These are phyloP conservation scores for Nannochloropsis oceanica DNA, from an alignment of 108 stramenopile species.

Conservation along the genomic window DNA sequence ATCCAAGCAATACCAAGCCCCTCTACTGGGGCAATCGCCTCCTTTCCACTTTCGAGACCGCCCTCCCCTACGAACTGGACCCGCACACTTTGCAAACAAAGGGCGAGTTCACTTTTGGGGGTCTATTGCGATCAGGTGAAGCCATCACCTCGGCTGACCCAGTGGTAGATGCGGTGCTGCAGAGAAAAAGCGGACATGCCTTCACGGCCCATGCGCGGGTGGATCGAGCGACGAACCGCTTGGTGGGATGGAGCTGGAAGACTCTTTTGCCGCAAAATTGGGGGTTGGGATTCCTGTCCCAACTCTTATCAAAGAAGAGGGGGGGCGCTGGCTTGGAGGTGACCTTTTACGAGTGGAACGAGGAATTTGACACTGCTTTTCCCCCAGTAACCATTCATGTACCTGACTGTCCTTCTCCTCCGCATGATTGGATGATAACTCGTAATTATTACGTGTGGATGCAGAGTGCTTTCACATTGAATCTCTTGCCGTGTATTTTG, in stretches of 20 bases:
- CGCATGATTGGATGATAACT: neutral
- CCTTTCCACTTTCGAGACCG: neutral
- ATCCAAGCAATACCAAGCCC: neutral
- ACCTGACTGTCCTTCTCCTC: neutral
- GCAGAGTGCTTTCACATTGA: neutral
- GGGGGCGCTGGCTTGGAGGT: neutral
- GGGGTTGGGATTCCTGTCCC: neutral
- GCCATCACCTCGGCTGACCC: neutral
- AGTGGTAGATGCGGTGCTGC: neutral
- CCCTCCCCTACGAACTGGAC: neutral
- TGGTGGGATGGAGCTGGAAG: neutral
- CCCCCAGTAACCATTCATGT: neutral
- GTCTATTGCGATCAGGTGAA: neutral
- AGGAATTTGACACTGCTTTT: neutral
- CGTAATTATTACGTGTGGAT: neutral
- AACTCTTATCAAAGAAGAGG: neutral
- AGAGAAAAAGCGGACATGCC: neutral
- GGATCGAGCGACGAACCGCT: neutral
- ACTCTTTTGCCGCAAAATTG: neutral
- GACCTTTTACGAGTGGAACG: neutral
- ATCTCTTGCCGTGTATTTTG: neutral
- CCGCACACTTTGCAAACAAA: neutral
- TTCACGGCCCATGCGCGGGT: neutral
- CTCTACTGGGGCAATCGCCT: neutral
- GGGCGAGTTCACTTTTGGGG: neutral